Evolutionary conservation across 2,329 filamentous ascomycete species (phyloP).

Genomic region (Botryotinia convoluta): DNA sequence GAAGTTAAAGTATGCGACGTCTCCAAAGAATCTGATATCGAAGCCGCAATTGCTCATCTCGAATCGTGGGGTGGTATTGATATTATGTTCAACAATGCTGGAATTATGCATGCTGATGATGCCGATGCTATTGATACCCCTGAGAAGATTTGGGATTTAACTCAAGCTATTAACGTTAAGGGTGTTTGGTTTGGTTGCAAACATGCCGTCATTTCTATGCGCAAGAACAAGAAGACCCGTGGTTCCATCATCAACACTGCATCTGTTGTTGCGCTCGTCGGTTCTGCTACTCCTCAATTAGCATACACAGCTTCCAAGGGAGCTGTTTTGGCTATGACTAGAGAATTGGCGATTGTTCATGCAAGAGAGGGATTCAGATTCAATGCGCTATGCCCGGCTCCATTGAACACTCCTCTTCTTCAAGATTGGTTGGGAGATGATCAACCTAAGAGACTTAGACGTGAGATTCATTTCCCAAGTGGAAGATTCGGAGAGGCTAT

Average conservation of each 20-base stretch:
- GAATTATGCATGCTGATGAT: conserved; percentile 71
- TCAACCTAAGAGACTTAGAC: conserved; percentile 63
- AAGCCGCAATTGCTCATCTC: conserved; percentile 57
- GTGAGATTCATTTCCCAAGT: conserved; percentile 72
- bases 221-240: conserved; percentile 63
- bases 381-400: conserved; percentile 71
- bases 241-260: conserved; percentile 74
- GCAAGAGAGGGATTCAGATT: conserved; percentile 72
- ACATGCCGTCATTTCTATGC: conserved; percentile 66
- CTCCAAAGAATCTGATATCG: conserved; percentile 64
- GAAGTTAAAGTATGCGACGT: conserved; percentile 59
- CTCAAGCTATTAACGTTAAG: conserved; percentile 75
- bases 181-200: conserved; percentile 77
- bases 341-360: conserved; percentile 72
- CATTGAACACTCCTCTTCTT: conserved; percentile 70
- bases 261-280: conserved; percentile 70
- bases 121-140: conserved; percentile 64
- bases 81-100: conserved; percentile 77
- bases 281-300: conserved; percentile 68
- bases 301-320: conserved; percentile 78
- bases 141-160: conserved; percentile 75
- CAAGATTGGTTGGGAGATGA: conserved; percentile 78
- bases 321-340: conserved; percentile 70
- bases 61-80: conserved; percentile 71
- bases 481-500: conserved; percentile 75